Base-by-base conservation (phyloP, 139 green algal genomes). In the Chlorella vulgaris region DNA sequence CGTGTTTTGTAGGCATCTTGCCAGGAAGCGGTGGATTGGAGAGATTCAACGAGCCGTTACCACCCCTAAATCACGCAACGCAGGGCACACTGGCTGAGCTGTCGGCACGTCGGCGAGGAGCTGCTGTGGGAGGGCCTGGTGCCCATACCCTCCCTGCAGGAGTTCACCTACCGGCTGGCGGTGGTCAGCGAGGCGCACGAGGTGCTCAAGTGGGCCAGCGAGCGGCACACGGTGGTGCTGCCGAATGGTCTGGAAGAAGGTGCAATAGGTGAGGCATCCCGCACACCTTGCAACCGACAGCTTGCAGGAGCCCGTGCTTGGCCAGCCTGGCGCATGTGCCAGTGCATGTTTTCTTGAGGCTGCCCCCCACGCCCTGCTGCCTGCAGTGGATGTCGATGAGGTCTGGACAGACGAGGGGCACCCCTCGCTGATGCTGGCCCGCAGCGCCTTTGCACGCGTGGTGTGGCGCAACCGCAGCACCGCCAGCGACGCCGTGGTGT, bases 111-210 rank as follows among this genome's bases (percentile, higher is more conserved):
- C 58, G 91, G 84, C 18, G 82, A 90, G 1, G 66, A 78, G 19
- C 66, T 95, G 43, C 81, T 95, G n/a, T 96, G 92, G 92, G 88
- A 95, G 75, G 87, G 81, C 7, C 47, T 86, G 33, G 65, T 94
- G 29, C 75, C 81, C 8, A 67, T 93, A 36, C 90, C 91, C 0
- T 88, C 78, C 70, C 80, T 88, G 38, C 43, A 85, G 3, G 50
- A 78, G 35, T 89, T 92, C 63, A 85, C 55, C 3, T 95, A 95
- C 83, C 88, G 86, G 65, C 92, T 92, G 47, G 89, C 86, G 2
- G 39, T 93, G 26, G 83, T 92, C 58, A 60, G 82, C 31, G 75
- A 85, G n/a, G 40, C 8, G 5, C 33, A 43, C 29, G 38, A 83
- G 71, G 79, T 91, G 21, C 78, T 90, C 38, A 89, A 86, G 71